These are phyloP conservation scores for Apiospora aurea DNA, from an alignment of 2,329 filamentous ascomycete genomes.

Conservation along the genomic window DNA sequence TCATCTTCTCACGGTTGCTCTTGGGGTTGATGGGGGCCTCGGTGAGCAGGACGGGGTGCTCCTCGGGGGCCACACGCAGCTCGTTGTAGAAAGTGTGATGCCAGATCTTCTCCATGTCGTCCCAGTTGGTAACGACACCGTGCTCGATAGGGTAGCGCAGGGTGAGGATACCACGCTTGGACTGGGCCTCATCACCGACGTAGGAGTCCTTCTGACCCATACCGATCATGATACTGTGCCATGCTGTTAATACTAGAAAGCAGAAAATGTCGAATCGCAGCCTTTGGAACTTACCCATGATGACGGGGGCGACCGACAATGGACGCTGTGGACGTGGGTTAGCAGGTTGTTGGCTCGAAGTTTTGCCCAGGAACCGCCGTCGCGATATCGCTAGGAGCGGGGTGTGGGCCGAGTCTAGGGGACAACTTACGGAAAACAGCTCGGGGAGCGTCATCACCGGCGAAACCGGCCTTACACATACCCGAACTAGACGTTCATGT, in stretches of 20 bases:
- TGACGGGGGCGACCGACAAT: slow-evolving; percentile 99
- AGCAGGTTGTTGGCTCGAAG: slow-evolving; percentile 39
- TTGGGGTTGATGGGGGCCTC: slow-evolving; percentile 99
- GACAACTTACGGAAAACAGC: slow-evolving; percentile 97
- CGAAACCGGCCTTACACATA: slow-evolving; percentile 99
- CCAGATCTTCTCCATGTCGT: slow-evolving; percentile 99
- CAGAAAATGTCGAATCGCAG: neutral
- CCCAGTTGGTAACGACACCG: slow-evolving; percentile 99
- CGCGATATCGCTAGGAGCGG: slow-evolving; percentile 43
- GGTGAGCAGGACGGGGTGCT: slow-evolving; percentile 99
- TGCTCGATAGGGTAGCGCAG: slow-evolving; percentile 99
- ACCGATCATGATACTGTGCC: slow-evolving; percentile 97
- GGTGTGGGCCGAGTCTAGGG: slow-evolving; percentile 42
- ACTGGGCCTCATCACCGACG: slow-evolving; percentile 99
- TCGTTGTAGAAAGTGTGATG: slow-evolving; percentile 99
- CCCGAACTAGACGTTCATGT: slow-evolving; percentile 77
- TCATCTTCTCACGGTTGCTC: slow-evolving; percentile 99
- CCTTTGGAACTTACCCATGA: slow-evolving; percentile 82
- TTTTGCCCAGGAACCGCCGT: slow-evolving; percentile 30
- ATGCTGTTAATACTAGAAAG: slow-evolving; percentile 4
- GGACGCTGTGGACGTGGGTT: slow-evolving; percentile 71
- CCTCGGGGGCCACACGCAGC: slow-evolving; percentile 98
- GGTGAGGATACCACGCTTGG: slow-evolving; percentile 99
- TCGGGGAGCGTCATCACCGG: slow-evolving; percentile 99
- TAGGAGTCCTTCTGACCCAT: slow-evolving; percentile 99